These are phyloP conservation scores for Anisodus tanguticus DNA, from an alignment of 257 asterid genomes.

Conservation along the genomic window DNA sequence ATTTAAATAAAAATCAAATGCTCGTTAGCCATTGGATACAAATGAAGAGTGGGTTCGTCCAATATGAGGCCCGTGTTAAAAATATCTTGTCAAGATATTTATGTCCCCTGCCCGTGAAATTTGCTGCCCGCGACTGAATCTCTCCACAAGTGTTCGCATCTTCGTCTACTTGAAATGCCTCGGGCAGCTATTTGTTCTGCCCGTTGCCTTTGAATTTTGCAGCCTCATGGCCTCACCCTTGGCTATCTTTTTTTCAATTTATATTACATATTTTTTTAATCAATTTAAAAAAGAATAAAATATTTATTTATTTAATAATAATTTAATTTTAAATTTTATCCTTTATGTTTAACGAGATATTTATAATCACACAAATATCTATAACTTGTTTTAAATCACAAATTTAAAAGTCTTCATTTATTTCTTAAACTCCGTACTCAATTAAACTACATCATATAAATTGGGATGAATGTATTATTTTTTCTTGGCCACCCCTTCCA, in stretches of 20 bases:
- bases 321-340: too few species aligned
- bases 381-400: too few species aligned
- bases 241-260: too few species aligned
- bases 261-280: too few species aligned
- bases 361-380: too few species aligned
- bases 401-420: too few species aligned
- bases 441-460: too few species aligned
- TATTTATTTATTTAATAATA: too few species aligned
- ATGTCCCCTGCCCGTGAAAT: background rate
- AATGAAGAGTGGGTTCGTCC: background rate
- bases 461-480: too few species aligned
- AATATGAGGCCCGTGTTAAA: background rate
- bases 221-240: background rate
- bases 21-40: conserved; percentile 43
- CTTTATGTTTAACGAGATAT: too few species aligned
- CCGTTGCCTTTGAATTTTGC: conserved; percentile 22
- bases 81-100: conserved; percentile 27
- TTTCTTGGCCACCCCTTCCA: background rate
- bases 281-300: too few species aligned
- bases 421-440: too few species aligned
- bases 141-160: conserved; percentile 2
- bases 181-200: conserved; percentile 35
- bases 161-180: background rate
- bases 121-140: conserved; percentile 27
- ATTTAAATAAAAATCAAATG: conserved; percentile 38